Evolutionary conservation across 345 rosid genomes (phyloP).

Genomic region (Acer campestre): DNA sequence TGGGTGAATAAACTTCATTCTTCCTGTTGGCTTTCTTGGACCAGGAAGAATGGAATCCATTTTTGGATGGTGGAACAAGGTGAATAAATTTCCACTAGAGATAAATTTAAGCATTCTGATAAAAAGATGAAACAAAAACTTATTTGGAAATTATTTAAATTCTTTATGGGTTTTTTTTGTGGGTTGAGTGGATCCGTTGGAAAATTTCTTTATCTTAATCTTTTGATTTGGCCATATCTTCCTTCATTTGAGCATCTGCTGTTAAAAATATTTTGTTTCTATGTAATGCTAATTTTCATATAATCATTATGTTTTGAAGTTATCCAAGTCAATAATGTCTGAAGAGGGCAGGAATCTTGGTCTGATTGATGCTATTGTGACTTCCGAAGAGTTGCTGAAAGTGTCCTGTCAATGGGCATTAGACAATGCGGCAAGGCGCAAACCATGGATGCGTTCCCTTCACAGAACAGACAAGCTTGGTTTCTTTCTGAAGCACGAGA

Average conservation of each 20-base stretch:
- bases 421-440: conserved; percentile 68
- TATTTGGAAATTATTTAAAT: neutral
- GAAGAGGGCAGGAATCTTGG: conserved; percentile 91
- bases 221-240: neutral
- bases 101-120: neutral
- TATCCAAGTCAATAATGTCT: conserved; percentile 77
- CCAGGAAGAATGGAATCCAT: neutral
- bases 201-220: neutral
- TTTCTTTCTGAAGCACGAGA: conserved; percentile 76
- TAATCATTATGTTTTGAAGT: conserved; percentile 43
- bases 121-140: too few relatives aligned
- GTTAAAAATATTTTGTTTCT: neutral
- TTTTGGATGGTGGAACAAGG: neutral
- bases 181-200: neutral
- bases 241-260: neutral
- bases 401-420: conserved; percentile 81
- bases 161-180: neutral
- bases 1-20: neutral
- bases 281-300: conserved; percentile 6
- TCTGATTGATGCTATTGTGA: conserved; percentile 73
- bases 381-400: conserved; percentile 76
- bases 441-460: conserved; percentile 84
- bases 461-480: conserved; percentile 87
- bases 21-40: neutral
- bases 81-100: neutral